Percentiles rank a stretch among this genome's conserved stretches.
These are phyloP conservation scores for Pythium aristosporum DNA, from an alignment of 352 stramenopile species.

Conservation along the genomic window DNA sequence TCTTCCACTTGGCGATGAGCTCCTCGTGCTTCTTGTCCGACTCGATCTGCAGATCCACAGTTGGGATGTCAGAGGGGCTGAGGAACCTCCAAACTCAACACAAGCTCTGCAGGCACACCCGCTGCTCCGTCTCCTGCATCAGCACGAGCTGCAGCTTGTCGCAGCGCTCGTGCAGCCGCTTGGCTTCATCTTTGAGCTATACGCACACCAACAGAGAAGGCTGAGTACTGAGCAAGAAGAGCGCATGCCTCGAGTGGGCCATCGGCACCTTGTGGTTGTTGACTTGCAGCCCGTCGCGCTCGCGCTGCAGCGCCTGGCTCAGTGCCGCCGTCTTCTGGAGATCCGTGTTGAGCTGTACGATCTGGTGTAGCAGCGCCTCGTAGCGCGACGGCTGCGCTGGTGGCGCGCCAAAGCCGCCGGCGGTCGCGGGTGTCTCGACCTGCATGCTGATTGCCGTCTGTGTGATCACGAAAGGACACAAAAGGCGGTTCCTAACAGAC, in stretches of 20 bases:
- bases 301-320: conserved; percentile 73
- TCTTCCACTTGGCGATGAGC: conserved; percentile 82
- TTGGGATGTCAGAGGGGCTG: neutral
- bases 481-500: neutral
- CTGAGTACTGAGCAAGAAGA: too few relatives aligned
- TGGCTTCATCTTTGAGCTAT: conserved; percentile 63
- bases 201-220: too few relatives aligned
- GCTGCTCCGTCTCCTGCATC: conserved; percentile 82
- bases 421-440: conserved; percentile 13
- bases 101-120: conserved; percentile 34
- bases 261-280: conserved; percentile 57
- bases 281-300: conserved; percentile 66
- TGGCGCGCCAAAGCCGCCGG: neutral
- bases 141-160: conserved; percentile 80
- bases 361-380: conserved; percentile 74
- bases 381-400: conserved; percentile 39
- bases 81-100: neutral
- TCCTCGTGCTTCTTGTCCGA: conserved; percentile 80
- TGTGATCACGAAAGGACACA: conserved; percentile 11
- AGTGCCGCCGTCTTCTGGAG: conserved; percentile 81
- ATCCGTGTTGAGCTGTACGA: conserved; percentile 83
- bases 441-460: conserved; percentile 10
- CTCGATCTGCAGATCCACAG: conserved; percentile 46
- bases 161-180: conserved; percentile 70
- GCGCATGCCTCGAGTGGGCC: too few relatives aligned